Percentiles rank a stretch among this genome's conserved stretches.
Conservation (phyloP, 495 filamentous ascomycete species). For the Penicillium ucsense region DNA sequence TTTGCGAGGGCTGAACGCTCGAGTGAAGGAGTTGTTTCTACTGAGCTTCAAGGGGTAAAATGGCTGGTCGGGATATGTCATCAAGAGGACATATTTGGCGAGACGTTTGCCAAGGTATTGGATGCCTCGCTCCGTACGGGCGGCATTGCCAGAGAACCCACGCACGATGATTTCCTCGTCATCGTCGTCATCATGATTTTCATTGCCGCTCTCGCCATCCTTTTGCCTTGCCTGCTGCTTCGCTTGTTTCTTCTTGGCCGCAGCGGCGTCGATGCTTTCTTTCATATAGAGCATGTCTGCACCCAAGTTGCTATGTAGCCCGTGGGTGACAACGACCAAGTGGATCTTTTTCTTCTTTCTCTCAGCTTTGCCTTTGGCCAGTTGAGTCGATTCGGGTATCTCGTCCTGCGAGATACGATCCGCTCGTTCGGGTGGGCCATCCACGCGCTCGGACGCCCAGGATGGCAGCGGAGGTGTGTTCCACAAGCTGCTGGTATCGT, state of each 20-base stretch:
- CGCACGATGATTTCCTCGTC: slow-evolving; percentile 87
- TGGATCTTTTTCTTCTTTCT: slow-evolving; percentile 61
- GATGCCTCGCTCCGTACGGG: slow-evolving; percentile 85
- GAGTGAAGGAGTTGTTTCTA: slow-evolving; percentile 27
- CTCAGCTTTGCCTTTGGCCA: background rate
- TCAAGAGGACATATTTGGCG: slow-evolving; percentile 77
- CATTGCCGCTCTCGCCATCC: background rate
- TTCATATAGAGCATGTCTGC: slow-evolving; percentile 96
- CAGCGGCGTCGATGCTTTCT: slow-evolving; percentile 85
- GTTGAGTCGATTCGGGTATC: background rate
- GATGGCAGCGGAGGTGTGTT: slow-evolving; percentile 74
- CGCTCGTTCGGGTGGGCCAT: slow-evolving; percentile 12
- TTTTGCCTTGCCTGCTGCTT: slow-evolving; percentile 39
- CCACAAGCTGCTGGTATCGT: slow-evolving; percentile 86
- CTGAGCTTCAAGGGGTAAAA: slow-evolving; percentile 61
- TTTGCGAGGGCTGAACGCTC: slow-evolving; percentile 23
- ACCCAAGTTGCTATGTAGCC: slow-evolving; percentile 92
- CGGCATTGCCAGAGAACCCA: slow-evolving; percentile 83
- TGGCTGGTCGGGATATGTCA: slow-evolving; percentile 89
- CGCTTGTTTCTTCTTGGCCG: slow-evolving; percentile 59
- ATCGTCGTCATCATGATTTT: slow-evolving; percentile 24
- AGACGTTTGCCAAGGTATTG: slow-evolving; percentile 93
- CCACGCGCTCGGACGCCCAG: slow-evolving; percentile 38
- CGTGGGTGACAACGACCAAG: slow-evolving; percentile 87
- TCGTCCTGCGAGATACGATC: background rate